Evolutionary conservation across 2,329 filamentous ascomycete species (phyloP), one percentile per base, ranked within the genome.

Genomic region (Ophidiomyces ophidiicola): DNA sequence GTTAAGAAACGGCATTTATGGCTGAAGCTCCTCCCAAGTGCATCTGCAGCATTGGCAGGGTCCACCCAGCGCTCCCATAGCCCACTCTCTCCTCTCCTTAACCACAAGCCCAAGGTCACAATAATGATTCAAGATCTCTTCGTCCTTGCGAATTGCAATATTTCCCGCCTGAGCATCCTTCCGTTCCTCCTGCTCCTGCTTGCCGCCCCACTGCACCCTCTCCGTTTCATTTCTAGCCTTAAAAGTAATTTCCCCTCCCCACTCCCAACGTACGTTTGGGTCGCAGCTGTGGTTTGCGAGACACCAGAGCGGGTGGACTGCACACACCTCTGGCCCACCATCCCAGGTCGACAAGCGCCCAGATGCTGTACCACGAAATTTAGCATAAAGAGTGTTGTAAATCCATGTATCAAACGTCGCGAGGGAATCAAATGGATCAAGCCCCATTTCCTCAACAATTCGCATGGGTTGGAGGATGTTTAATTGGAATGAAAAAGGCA

Each of bases 211-310:
- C 36, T 55, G 50, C n/a, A 56, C 57, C 24, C 50, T 57, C 46
- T 63, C 60, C 8, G 50, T 49, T 18, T 49, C 44, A 19, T 41
- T 48, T 15, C 61, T 46, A 8, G 55, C 60, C 12, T 54, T 49
- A 49, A 62, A 61, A 2, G 55, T 60, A 40, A 63, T 62, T 48
- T 63, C 58, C 3, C 56, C 57, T 34, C 80, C 78, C 84, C 87
- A 94, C 53, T 93, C 83, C 90, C 90, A 98, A 3, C 74, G 74
- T 26, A 96, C 86, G 58, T 94, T 94, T 6, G 90, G 90, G 55
- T 94, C 78, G 61, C 90, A 98, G 57, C 86, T 85, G 58, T 98
- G 90, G 54, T 98, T 98, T 19, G 88, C 87, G 20, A 96, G 69
- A 61, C 87, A 96, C 86, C 90, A 98, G 50, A 93, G 76, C 1